phyloP scores from a whole-genome alignment of 1,284 basidiomycete species.

The Irpex sp. region DNA sequence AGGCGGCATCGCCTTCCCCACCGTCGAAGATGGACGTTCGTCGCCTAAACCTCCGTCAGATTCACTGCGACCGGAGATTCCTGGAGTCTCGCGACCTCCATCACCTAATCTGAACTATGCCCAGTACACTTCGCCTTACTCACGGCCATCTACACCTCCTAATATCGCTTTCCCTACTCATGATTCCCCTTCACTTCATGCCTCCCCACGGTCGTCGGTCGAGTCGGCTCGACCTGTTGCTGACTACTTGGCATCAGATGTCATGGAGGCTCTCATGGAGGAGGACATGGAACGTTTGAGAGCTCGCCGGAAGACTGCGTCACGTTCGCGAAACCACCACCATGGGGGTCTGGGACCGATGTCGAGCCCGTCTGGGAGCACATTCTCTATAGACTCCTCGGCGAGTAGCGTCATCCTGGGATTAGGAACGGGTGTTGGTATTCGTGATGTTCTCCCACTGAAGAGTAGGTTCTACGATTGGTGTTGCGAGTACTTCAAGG shows the following conservation, averaged over 20 bases:
- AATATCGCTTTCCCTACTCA: constrained; percentile 6
- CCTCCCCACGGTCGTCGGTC: constrained; percentile 17
- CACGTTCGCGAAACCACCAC: constrained; percentile 30
- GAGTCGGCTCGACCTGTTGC: constrained; percentile 27
- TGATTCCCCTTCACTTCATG: background rate
- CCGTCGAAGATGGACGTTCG: constrained; percentile 47
- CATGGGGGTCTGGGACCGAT: constrained; percentile 20
- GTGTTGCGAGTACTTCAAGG: constrained; percentile 97
- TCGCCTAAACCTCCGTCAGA: constrained; percentile 35
- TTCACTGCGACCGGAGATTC: constrained; percentile 24
- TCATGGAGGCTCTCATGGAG: constrained; percentile 84
- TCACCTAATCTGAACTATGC: constrained; percentile 75
- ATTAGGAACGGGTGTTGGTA: constrained; percentile 67
- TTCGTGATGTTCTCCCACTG: constrained; percentile 77
- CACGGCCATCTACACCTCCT: constrained; percentile 43
- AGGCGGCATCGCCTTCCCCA: constrained; percentile 65
- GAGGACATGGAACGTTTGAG: constrained; percentile 87
- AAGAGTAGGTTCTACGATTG: constrained; percentile 94
- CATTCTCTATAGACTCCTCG: constrained; percentile 68
- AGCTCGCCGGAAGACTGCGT: constrained; percentile 54
- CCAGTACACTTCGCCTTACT: constrained; percentile 74
- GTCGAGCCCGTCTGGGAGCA: constrained; percentile 68
- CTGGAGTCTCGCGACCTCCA: constrained; percentile 61
- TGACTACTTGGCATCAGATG: constrained; percentile 66
- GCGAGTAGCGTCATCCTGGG: constrained; percentile 65